Conservation (phyloP, 306 rosid species). For the Echinosophora koreensis region DNA sequence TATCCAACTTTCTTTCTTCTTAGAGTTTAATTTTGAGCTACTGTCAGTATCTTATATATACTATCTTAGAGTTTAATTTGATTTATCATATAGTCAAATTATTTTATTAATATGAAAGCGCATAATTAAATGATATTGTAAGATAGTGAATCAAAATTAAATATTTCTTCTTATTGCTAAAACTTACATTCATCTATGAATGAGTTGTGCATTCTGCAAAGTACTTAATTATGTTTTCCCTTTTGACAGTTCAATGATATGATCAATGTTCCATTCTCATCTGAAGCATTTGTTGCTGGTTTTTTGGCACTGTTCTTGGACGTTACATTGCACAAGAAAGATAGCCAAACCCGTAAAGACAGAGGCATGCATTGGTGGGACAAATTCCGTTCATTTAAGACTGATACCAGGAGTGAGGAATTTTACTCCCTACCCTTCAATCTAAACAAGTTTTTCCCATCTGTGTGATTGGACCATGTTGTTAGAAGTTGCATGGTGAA, state of each 20-base stretch:
- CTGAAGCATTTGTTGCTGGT: constrained; percentile 87
- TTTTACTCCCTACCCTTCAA: constrained; percentile 91
- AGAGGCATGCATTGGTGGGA: constrained; percentile 96
- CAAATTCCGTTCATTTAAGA: constrained; percentile 71
- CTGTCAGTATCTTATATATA: no score
- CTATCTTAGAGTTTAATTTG: no score
- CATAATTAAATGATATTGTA: no score
- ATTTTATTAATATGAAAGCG: no score
- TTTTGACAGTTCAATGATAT: constrained; percentile 86
- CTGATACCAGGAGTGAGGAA: constrained; percentile 85
- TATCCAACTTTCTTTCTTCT: constrained; percentile 35
- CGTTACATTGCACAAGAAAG: constrained; percentile 62
- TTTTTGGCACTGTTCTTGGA: constrained; percentile 73
- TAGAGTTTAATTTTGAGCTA: no score
- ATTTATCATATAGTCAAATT: no score
- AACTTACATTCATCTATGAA: background rate
- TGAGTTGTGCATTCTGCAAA: background rate
- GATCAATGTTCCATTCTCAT: constrained; percentile 87
- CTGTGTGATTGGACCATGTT: constrained; percentile 61
- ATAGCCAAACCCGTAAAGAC: constrained; percentile 71
- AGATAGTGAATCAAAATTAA: no score
- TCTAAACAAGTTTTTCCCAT: constrained; percentile 96
- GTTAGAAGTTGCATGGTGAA: constrained; percentile 5
- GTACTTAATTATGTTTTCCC: background rate
- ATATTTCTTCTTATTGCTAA: no score